A percentile compares a stretch with the other conserved stretches of the same genome.
Conservation (phyloP, 2,329 filamentous ascomycete species). For the Rutstroemia sp. region DNA sequence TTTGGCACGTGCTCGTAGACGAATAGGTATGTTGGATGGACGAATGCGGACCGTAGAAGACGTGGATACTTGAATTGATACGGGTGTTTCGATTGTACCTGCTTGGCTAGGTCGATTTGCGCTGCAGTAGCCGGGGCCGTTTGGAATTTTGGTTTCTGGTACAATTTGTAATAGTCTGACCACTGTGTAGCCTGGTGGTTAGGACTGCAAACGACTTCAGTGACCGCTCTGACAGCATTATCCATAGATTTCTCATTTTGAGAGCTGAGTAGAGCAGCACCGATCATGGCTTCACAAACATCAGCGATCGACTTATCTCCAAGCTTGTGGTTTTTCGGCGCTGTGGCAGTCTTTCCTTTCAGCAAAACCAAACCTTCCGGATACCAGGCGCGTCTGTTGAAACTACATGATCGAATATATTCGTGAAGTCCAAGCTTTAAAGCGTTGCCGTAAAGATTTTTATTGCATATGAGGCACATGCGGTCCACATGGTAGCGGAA, state of each 20-base stretch:
- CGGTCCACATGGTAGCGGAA: constrained; percentile 83
- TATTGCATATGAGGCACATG: constrained; percentile 87
- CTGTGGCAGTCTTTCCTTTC: constrained; percentile 58
- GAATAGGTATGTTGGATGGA: constrained; percentile 74
- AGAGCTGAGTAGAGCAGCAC: constrained; percentile 61
- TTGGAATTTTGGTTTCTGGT: constrained; percentile 67
- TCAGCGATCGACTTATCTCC: constrained; percentile 89
- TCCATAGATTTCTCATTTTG: constrained; percentile 39
- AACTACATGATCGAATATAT: constrained; percentile 75
- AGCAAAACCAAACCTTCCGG: constrained; percentile 69
- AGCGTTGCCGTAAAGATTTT: constrained; percentile 76
- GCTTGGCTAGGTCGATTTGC: constrained; percentile 59
- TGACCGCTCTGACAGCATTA: constrained; percentile 56
- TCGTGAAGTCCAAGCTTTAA: constrained; percentile 58
- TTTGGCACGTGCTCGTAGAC: constrained; percentile 72
- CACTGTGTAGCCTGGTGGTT: constrained; percentile 65
- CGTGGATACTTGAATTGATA: constrained; percentile 69
- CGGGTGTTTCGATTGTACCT: constrained; percentile 49
- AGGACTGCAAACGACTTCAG: constrained; percentile 58
- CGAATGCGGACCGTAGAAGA: constrained; percentile 76
- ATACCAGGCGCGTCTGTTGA: constrained; percentile 77
- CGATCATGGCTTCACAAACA: constrained; percentile 90
- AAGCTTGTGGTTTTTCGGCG: constrained; percentile 55
- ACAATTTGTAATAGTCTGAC: constrained; percentile 64
- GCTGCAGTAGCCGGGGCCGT: constrained; percentile 50